phyloP scores from a whole-genome alignment of 768 basidiomycete species.

The Flagelloscypha sp. region DNA sequence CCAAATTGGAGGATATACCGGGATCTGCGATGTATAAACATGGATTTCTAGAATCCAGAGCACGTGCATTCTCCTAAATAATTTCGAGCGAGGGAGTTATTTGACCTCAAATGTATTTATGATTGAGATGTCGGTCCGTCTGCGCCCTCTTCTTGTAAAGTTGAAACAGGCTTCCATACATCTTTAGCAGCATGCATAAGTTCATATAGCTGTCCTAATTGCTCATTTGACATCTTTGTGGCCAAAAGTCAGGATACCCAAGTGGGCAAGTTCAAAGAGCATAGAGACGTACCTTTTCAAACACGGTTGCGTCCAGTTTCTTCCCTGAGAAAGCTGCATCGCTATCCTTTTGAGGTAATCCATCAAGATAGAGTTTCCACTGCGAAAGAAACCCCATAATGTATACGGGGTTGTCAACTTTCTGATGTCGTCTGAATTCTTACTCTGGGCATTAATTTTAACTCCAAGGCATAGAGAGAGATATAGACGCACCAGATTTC shows the following conservation, averaged over 20 bases:
- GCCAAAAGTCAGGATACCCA: conserved; percentile 1
- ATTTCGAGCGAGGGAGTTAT: no score
- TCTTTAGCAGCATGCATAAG: conserved; percentile 88
- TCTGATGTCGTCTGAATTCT: conserved; percentile 85
- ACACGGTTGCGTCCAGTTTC: conserved; percentile 58
- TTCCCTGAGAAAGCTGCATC: conserved; percentile 48
- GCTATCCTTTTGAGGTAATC: conserved; percentile 42
- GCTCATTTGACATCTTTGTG: conserved; percentile 76
- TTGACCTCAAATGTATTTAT: no score
- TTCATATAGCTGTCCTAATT: conserved; percentile 90
- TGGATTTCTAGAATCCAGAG: no score
- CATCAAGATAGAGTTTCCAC: conserved; percentile 90
- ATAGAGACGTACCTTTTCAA: conserved; percentile 59
- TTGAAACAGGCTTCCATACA: conserved; percentile 62
- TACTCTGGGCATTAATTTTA: conserved; percentile 5
- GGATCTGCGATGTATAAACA: no score
- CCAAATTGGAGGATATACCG: no score
- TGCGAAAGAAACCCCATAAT: conserved; percentile 93
- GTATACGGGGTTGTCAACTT: conserved; percentile 76
- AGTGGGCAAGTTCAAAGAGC: conserved; percentile 1
- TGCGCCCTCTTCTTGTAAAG: no score
- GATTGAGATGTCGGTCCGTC: no score
- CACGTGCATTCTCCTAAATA: no score
- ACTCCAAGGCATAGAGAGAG: conserved; percentile 1
- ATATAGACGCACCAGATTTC: conserved; percentile 50